Evolutionary conservation across 768 basidiomycete genomes (phyloP).

Genomic region (Leccinum disarticulatum): DNA sequence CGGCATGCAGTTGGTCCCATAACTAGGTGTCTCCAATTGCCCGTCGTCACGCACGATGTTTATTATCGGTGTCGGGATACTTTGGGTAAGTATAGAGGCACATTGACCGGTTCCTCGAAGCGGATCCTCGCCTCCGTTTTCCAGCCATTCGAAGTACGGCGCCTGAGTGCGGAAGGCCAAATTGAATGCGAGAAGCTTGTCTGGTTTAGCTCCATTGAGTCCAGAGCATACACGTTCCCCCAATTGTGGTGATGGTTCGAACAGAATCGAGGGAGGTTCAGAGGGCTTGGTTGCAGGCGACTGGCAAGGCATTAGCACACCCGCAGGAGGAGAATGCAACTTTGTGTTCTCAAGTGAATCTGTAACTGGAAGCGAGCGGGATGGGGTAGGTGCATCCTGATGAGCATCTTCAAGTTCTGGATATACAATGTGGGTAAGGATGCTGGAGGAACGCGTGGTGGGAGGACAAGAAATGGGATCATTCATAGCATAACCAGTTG

Average conservation of each 20-base stretch:
- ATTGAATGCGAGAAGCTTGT: constrained; percentile 57
- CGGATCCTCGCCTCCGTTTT: constrained; percentile 46
- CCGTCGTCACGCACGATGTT: neutral
- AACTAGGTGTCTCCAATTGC: neutral
- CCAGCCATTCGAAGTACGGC: constrained; percentile 74
- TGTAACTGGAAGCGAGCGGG: neutral
- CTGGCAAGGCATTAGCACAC: neutral
- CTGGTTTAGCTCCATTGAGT: neutral
- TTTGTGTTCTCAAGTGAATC: neutral
- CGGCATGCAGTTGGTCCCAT: neutral
- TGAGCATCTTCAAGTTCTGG: constrained; percentile 7
- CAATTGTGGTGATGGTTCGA: neutral
- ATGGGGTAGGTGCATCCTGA: neutral
- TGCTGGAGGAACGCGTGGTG: constrained; percentile 23
- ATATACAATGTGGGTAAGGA: constrained; percentile 22
- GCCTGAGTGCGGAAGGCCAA: constrained; percentile 58
- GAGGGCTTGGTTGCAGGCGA: neutral
- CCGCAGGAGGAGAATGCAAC: neutral
- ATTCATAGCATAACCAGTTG: neutral
- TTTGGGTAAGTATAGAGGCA: constrained; percentile 8
- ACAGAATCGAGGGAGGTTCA: neutral
- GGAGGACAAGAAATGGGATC: neutral
- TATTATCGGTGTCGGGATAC: neutral
- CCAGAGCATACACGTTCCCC: neutral
- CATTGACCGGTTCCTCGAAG: constrained; percentile 24